phyloP scores from a whole-genome alignment of 2,329 filamentous ascomycete species.

The Aspergillus sp. region DNA sequence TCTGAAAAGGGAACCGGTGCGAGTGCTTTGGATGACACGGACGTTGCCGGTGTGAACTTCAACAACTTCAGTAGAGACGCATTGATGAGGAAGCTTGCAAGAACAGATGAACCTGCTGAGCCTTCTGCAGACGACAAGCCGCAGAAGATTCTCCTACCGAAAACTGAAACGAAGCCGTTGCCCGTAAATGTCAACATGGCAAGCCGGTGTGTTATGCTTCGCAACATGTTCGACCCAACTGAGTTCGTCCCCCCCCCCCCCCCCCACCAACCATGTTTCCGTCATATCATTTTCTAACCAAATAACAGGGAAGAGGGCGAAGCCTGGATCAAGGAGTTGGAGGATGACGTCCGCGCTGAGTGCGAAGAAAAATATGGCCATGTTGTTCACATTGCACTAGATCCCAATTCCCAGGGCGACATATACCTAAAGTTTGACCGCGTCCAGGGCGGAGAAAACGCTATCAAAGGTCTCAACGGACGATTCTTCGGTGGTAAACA shows the following conservation, averaged over 20 bases:
- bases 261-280: not conserved
- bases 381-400: conserved; percentile 94
- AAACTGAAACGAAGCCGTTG: conserved; percentile 73
- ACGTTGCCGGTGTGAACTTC: conserved; percentile 98
- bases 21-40: conserved; percentile 93
- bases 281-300: conserved; percentile 33
- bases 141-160: conserved; percentile 72
- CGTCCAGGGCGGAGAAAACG: conserved; percentile 92
- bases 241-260: conserved; percentile 64
- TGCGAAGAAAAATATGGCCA: conserved; percentile 95
- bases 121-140: conserved; percentile 62
- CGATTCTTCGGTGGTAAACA: conserved; percentile 90
- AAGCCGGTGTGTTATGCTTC: conserved; percentile 87
- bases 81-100: conserved; percentile 96
- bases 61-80: conserved; percentile 98
- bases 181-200: conserved; percentile 88
- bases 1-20: conserved; percentile 86
- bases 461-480: conserved; percentile 95
- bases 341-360: conserved; percentile 89
- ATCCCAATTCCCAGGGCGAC: conserved; percentile 90
- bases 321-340: conserved; percentile 86
- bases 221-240: conserved; percentile 91
- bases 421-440: conserved; percentile 99
- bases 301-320: conserved; percentile 75
- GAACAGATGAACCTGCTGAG: conserved; percentile 79